Base-by-base conservation (phyloP, 75 land plant genomes). In the Picea glauca region DNA sequence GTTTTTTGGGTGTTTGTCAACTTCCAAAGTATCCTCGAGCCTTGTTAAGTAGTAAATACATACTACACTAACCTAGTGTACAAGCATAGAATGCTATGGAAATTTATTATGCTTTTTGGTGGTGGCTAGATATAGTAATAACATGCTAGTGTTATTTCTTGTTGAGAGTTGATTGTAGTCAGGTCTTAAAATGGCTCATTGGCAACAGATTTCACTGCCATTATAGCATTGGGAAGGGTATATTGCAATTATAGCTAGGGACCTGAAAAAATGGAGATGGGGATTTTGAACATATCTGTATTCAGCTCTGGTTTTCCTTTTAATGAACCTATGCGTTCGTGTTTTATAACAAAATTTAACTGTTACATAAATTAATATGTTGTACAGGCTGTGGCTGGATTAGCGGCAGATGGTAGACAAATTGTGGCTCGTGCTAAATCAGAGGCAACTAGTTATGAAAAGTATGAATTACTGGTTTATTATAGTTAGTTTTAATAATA, bases 321-420 rank as follows among this genome's bases (percentile, higher is more conserved):
- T 11, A 2, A 0, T 70, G 13, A 35, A 43, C 13, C 54, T n/a
- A 14, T 35, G 70, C n/a, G 43, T 70, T 70, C 54, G n/a, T 9
- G 13, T 70, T 43, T 43, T 9, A 14, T n/a, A 70, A 70, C 13
- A 8, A 18, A 70, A 43, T 35, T 1, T 46, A 43, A 20, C 43
- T 70, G 74, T 43, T 70, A 12, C 5, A 23, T 35, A 46, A 43
- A 43, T 9, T 46, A 70, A 43, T 43, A 40, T 70, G 33, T 20
- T 43, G n/a, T n/a, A 32, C 88, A 96, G 99, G 91, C 94, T 82
- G 89, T 96, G 38, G 99, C 99, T 50, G 99, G 99, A 21, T 82
- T 96, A 62, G 99, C 99, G 65, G 94, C 99, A 54, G 99, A 96
- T 92, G 99, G 99, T 1, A 89, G 99, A 82, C 97, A 94, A 85